phyloP scores from a whole-genome alignment of 2,329 filamentous ascomycete genomes.

The Colletotrichum lini region DNA sequence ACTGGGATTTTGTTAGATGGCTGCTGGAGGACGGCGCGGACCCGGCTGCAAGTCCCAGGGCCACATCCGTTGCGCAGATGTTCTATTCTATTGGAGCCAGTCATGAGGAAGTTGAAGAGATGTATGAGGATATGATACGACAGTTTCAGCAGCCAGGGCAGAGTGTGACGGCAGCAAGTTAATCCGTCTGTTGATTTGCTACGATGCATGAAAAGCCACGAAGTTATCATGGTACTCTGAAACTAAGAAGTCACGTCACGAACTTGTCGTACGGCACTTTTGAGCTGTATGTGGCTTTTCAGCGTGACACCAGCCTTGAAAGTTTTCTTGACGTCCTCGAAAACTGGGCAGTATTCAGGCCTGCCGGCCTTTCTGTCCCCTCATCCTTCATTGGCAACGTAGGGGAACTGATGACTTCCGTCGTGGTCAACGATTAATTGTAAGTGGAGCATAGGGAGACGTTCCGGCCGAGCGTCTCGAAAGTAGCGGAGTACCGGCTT shows the following conservation, averaged over 20 bases:
- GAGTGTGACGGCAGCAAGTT: neutral
- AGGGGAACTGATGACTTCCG: no score
- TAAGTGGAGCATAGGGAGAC: neutral
- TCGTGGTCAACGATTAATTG: neutral
- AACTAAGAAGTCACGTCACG: neutral
- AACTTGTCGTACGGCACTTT: neutral
- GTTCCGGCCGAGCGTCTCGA: neutral
- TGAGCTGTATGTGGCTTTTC: neutral
- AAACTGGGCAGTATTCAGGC: neutral
- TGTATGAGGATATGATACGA: neutral
- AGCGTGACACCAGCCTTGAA: neutral
- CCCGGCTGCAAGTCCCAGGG: neutral
- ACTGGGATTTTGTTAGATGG: neutral
- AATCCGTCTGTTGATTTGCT: neutral
- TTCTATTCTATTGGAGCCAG: neutral
- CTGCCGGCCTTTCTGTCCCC: neutral
- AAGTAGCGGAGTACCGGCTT: neutral
- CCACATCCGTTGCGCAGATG: neutral
- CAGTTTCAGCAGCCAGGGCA: neutral
- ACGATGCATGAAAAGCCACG: neutral
- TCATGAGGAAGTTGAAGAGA: neutral
- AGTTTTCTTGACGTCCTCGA: neutral
- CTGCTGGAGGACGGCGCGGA: neutral
- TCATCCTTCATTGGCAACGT: neutral
- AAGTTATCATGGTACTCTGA: neutral